Evolutionary conservation across 306 rosid genomes (phyloP).

Genomic region (Heteromeles arbutifolia): DNA sequence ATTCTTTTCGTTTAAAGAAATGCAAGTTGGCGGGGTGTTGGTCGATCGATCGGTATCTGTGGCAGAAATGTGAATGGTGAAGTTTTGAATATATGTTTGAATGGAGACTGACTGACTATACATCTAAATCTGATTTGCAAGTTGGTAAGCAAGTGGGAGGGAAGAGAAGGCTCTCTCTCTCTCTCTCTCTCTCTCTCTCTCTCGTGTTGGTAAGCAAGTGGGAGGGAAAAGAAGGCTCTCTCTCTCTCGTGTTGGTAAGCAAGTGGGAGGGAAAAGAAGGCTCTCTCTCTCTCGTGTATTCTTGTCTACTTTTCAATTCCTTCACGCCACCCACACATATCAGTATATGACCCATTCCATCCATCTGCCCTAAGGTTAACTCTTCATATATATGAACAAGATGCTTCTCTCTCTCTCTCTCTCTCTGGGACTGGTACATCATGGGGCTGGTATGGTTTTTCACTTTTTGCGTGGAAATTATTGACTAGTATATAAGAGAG

Average conservation of each 20-base stretch:
- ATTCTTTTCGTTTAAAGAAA: not conserved
- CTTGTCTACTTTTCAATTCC: conserved; percentile 31
- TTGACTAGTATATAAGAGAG: not conserved
- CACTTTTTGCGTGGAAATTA: not conserved
- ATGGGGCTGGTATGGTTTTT: not conserved
- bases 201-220: too few species aligned
- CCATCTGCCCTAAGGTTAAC: not conserved
- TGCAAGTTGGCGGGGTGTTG: conserved; percentile 22
- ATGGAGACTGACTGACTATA: conserved; percentile 20
- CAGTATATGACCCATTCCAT: not conserved
- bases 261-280: too few species aligned
- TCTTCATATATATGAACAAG: not conserved
- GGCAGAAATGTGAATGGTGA: not conserved
- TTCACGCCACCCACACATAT: conserved; percentile 24
- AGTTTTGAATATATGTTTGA: conserved; percentile 16
- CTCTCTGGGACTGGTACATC: not conserved
- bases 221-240: too few species aligned
- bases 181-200: too few species aligned
- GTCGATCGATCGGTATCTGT: not conserved
- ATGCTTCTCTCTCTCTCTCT: not conserved
- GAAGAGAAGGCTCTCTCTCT: too few species aligned
- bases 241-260: too few species aligned
- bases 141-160: conserved; percentile 53
- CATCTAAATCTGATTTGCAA: conserved; percentile 24
- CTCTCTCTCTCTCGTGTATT: too few species aligned